phyloP scores from a whole-genome alignment of 2,329 filamentous ascomycete species.

The Fusarium algeriense region DNA sequence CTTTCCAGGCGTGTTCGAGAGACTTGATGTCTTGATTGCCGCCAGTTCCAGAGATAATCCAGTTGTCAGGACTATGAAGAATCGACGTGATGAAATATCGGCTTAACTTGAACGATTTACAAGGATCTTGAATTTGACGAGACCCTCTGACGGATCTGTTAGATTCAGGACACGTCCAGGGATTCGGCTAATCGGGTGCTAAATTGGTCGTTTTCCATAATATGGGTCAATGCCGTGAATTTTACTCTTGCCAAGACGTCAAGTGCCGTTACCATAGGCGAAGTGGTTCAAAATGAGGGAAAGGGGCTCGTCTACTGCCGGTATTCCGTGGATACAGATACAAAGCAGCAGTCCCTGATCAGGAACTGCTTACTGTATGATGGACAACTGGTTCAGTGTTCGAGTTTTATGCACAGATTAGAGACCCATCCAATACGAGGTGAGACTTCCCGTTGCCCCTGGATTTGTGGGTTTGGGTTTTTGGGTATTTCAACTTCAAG shows the following conservation, averaged over 20 bases:
- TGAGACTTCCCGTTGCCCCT: slow-evolving; percentile 28
- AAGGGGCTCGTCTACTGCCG: background rate
- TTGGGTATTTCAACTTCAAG: slow-evolving; percentile 3
- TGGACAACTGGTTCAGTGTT: slow-evolving; percentile 1
- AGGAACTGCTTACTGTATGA: slow-evolving; percentile 7
- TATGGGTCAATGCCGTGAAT: background rate
- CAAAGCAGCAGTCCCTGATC: slow-evolving; percentile 2
- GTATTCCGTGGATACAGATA: background rate
- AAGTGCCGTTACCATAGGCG: slow-evolving; percentile 12
- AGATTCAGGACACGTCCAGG: slow-evolving; percentile 3
- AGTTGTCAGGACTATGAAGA: slow-evolving; percentile 3
- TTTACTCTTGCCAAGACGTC: slow-evolving; percentile 21
- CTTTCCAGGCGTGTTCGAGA: background rate
- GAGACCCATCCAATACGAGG: slow-evolving; percentile 32
- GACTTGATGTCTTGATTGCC: background rate
- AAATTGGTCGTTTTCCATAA: slow-evolving; percentile 4
- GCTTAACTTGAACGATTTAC: slow-evolving; percentile 1
- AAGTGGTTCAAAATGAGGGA: background rate
- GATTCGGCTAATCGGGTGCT: background rate
- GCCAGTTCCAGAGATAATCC: background rate
- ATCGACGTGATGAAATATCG: slow-evolving; percentile 4
- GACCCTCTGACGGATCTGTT: slow-evolving; percentile 2
- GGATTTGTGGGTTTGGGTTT: slow-evolving; percentile 23
- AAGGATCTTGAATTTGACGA: slow-evolving; percentile 6
- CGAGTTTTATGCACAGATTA: slow-evolving; percentile 34